Conservation (phyloP, 129 eudicot species). For the Arctium lappa region DNA sequence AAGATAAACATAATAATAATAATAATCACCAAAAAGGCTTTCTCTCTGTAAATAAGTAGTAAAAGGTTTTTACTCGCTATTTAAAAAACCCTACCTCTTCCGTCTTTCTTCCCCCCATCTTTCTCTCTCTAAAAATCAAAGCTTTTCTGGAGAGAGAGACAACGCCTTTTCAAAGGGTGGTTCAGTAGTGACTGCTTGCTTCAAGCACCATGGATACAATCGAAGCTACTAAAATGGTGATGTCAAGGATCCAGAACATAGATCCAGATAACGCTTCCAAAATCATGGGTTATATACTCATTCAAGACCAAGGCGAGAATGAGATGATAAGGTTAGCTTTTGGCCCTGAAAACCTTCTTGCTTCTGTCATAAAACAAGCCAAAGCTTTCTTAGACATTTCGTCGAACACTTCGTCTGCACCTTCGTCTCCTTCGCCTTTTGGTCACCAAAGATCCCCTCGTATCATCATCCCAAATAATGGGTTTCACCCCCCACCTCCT, state of each 20-base stretch:
- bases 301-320: constrained; percentile 83
- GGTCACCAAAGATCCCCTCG: constrained; percentile 47
- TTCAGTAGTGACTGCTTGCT: constrained; percentile 11
- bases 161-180: background rate
- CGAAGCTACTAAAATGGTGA: constrained; percentile 77
- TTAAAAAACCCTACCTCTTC: constrained; percentile 38
- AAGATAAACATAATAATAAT: too few species aligned
- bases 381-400: constrained; percentile 51
- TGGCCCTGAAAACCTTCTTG: constrained; percentile 58
- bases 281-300: constrained; percentile 82
- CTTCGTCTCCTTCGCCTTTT: constrained; percentile 29
- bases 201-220: constrained; percentile 61
- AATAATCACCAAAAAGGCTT: background rate
- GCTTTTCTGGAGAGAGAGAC: constrained; percentile 3
- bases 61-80: constrained; percentile 26
- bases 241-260: constrained; percentile 63
- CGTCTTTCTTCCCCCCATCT: background rate
- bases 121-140: constrained; percentile 21
- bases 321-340: constrained; percentile 89
- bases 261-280: constrained; percentile 95
- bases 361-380: constrained; percentile 54
- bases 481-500: constrained; percentile 42
- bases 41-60: background rate
- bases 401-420: constrained; percentile 47
- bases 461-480: constrained; percentile 51